Conservation (phyloP, 2,329 filamentous ascomycete species). For the Domatiomyces globalis region DNA sequence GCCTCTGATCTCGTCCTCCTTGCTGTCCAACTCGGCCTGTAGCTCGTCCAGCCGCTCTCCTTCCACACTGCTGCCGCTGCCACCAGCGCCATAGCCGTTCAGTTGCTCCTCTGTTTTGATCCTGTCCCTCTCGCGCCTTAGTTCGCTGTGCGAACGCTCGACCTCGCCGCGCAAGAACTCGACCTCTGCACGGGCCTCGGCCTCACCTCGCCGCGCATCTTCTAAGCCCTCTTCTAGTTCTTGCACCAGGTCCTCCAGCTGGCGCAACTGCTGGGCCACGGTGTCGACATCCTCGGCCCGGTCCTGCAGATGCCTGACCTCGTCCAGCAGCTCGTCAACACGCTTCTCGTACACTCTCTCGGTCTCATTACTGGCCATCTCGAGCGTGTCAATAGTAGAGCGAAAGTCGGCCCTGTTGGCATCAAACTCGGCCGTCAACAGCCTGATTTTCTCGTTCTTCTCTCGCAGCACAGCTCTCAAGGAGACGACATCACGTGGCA, state of each 20-base stretch:
- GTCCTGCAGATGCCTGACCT: slow-evolving; percentile 69
- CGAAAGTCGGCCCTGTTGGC: slow-evolving; percentile 88
- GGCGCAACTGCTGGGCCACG: slow-evolving; percentile 81
- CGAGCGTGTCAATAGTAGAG: slow-evolving; percentile 90
- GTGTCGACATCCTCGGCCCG: slow-evolving; percentile 72
- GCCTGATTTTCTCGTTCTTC: slow-evolving; percentile 91
- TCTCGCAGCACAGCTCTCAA: slow-evolving; percentile 73
- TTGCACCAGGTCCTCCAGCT: slow-evolving; percentile 88
- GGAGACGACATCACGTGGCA: slow-evolving; percentile 52
- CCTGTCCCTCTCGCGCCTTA: slow-evolving; percentile 79
- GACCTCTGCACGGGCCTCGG: slow-evolving; percentile 87
- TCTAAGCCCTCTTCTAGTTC: slow-evolving; percentile 94
- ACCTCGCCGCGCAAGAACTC: slow-evolving; percentile 93
- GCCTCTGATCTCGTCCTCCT: slow-evolving; percentile 92
- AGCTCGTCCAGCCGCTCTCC: slow-evolving; percentile 16
- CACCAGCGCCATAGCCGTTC: slow-evolving; percentile 20
- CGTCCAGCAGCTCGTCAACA: slow-evolving; percentile 51
- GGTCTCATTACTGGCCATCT: slow-evolving; percentile 89
- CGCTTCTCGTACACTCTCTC: slow-evolving; percentile 72
- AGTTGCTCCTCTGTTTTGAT: slow-evolving; percentile 37
- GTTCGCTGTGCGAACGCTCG: slow-evolving; percentile 74
- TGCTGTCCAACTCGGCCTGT: slow-evolving; percentile 53
- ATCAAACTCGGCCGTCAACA: slow-evolving; percentile 89
- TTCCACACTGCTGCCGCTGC: slow-evolving; percentile 10
- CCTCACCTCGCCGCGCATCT: slow-evolving; percentile 84